These are phyloP conservation scores for Penicillium paneum DNA, from an alignment of 2,329 filamentous ascomycete genomes.

Conservation along the genomic window DNA sequence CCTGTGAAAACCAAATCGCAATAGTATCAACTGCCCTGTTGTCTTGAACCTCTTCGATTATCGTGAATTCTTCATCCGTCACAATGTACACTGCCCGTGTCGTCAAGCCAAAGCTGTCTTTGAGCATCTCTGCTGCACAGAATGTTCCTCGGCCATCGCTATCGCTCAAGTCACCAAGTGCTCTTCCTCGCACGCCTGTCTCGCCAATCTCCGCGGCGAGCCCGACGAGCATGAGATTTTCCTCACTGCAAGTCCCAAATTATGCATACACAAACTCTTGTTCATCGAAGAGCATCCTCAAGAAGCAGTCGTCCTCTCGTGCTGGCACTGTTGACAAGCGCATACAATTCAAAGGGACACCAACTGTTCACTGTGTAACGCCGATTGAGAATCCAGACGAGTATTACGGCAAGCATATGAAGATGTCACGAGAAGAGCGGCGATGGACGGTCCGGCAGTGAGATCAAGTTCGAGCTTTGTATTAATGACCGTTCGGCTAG, in stretches of 20 bases:
- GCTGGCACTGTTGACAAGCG: conserved; percentile 31
- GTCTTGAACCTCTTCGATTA: neutral
- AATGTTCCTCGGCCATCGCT: conserved; percentile 36
- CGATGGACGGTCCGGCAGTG: conserved; percentile 44
- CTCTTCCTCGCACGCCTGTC: conserved; percentile 42
- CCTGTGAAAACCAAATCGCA: conserved; percentile 1
- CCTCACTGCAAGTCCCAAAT: conserved; percentile 39
- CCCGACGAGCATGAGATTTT: conserved; percentile 43
- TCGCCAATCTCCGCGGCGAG: conserved; percentile 43
- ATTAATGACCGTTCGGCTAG: neutral
- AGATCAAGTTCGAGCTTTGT: conserved; percentile 11
- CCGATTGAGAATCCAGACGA: conserved; percentile 49
- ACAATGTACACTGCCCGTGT: conserved; percentile 43
- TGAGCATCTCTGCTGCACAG: conserved; percentile 44
- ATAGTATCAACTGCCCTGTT: conserved; percentile 5
- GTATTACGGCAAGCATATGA: conserved; percentile 48
- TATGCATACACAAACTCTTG: conserved; percentile 46
- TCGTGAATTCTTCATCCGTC: conserved; percentile 2
- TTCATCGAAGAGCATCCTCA: conserved; percentile 48
- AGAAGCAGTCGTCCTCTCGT: conserved; percentile 35
- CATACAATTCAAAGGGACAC: conserved; percentile 45
- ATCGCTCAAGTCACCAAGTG: conserved; percentile 44
- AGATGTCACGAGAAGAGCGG: conserved; percentile 47
- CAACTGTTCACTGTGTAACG: conserved; percentile 47
- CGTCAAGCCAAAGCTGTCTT: conserved; percentile 47